Conservation (phyloP, 805 yeast genomes). For the Candida bentonensis region DNA sequence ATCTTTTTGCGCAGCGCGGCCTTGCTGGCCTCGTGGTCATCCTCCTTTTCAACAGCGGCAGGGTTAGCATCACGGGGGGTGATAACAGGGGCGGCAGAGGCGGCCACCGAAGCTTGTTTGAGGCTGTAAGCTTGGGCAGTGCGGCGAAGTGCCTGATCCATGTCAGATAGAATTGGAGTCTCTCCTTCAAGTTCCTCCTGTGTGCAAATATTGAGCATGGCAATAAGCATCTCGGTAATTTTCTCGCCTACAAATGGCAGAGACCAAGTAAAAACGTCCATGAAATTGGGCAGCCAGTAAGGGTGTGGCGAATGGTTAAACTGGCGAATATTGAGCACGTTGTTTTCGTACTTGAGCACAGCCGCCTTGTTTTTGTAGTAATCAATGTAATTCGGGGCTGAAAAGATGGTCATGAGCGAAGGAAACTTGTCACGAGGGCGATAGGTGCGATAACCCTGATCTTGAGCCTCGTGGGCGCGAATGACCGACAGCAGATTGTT, state of each 20-base stretch:
- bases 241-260: conserved; percentile 95
- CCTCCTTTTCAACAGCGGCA: background rate
- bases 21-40: background rate
- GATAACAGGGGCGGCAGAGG: conserved; percentile 6
- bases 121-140: background rate
- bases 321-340: conserved; percentile 90
- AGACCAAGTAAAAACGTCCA: conserved; percentile 97
- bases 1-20: conserved; percentile 45
- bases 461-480: conserved; percentile 96
- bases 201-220: conserved; percentile 84
- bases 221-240: conserved; percentile 82
- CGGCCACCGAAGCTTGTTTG: conserved; percentile 1
- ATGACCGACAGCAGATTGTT: conserved; percentile 74
- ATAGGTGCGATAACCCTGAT: conserved; percentile 93
- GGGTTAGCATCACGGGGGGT: conserved; percentile 4
- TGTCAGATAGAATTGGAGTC: conserved; percentile 4
- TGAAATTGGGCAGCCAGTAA: conserved; percentile 89
- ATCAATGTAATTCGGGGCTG: conserved; percentile 92
- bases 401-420: conserved; percentile 74
- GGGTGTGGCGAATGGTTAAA: conserved; percentile 91
- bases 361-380: conserved; percentile 93
- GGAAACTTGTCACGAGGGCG: conserved; percentile 77
- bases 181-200: conserved; percentile 83
- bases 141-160: background rate
- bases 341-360: conserved; percentile 76